Conservation (phyloP, 148 eudicot species). For the Selenicereus undatus region DNA sequence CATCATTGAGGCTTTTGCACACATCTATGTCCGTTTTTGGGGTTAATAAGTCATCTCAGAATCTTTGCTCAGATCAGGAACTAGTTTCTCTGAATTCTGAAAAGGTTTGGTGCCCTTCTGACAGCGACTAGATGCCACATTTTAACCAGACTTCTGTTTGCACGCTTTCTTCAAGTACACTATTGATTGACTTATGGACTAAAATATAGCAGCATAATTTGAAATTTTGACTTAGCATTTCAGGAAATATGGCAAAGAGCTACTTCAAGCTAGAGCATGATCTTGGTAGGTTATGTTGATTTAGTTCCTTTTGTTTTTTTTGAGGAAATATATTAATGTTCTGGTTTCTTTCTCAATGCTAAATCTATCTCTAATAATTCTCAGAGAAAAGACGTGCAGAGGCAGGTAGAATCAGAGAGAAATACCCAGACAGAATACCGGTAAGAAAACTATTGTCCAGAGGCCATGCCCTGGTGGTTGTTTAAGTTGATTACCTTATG, state of each 20-base stretch:
- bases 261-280: slow-evolving; percentile 80
- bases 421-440: slow-evolving; percentile 86
- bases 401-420: slow-evolving; percentile 83
- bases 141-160: background rate
- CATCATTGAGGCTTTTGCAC: background rate
- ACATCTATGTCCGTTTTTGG: background rate
- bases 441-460: slow-evolving; percentile 31
- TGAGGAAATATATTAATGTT: background rate
- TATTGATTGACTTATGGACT: background rate
- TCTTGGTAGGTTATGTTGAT: slow-evolving; percentile 46
- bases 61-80: background rate
- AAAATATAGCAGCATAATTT: background rate
- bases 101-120: background rate
- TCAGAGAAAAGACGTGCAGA: slow-evolving; percentile 87
- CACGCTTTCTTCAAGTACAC: background rate
- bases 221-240: slow-evolving; percentile 9
- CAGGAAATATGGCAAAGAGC: slow-evolving; percentile 73
- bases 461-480: background rate
- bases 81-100: background rate
- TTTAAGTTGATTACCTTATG: background rate
- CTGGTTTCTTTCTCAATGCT: background rate
- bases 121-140: background rate
- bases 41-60: background rate
- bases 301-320: background rate
- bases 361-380: slow-evolving; percentile 5